phyloP scores from a whole-genome alignment of 2,329 filamentous ascomycete genomes.

The Plenodomus tracheiphilus region DNA sequence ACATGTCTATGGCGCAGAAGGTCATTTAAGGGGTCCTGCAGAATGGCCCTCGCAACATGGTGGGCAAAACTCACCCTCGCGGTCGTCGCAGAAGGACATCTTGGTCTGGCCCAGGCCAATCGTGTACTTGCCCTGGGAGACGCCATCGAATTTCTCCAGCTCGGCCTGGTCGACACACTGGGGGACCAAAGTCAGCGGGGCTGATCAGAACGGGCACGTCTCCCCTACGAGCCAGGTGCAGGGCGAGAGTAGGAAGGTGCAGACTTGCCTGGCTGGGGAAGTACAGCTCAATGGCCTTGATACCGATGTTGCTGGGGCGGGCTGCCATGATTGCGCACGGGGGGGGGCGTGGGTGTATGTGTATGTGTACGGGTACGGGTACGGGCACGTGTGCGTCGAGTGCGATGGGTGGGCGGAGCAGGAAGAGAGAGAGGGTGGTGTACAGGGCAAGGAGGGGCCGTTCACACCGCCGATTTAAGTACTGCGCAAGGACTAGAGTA shows the following conservation, averaged over 20 bases:
- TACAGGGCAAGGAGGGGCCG: slow-evolving; percentile 21
- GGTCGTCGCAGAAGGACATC: slow-evolving; percentile 60
- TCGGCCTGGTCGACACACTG: slow-evolving; percentile 59
- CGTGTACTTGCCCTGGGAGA: slow-evolving; percentile 56
- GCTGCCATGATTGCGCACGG: slow-evolving; percentile 45
- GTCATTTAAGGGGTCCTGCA: slow-evolving; percentile 14
- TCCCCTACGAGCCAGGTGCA: slow-evolving; percentile 1
- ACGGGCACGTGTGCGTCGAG: slow-evolving; percentile 6
- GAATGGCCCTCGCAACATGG: background rate
- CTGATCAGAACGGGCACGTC: slow-evolving; percentile 9
- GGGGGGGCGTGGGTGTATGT: background rate
- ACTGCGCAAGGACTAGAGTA: slow-evolving; percentile 34
- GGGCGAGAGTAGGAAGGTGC: background rate
- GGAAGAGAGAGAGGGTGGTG: slow-evolving; percentile 11
- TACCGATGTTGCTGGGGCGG: slow-evolving; percentile 55
- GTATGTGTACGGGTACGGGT: no score
- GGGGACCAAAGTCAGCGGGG: slow-evolving; percentile 14
- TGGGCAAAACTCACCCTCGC: slow-evolving; percentile 48
- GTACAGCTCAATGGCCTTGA: slow-evolving; percentile 60
- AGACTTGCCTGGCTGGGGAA: slow-evolving; percentile 55
- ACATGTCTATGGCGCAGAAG: slow-evolving; percentile 49
- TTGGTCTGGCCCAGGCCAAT: slow-evolving; percentile 59
- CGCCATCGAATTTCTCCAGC: slow-evolving; percentile 60
- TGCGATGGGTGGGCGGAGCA: slow-evolving; percentile 12
- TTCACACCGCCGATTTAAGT: slow-evolving; percentile 45